Base-by-base conservation (phyloP, 768 basidiomycete species). In the Baorangia bicolor region DNA sequence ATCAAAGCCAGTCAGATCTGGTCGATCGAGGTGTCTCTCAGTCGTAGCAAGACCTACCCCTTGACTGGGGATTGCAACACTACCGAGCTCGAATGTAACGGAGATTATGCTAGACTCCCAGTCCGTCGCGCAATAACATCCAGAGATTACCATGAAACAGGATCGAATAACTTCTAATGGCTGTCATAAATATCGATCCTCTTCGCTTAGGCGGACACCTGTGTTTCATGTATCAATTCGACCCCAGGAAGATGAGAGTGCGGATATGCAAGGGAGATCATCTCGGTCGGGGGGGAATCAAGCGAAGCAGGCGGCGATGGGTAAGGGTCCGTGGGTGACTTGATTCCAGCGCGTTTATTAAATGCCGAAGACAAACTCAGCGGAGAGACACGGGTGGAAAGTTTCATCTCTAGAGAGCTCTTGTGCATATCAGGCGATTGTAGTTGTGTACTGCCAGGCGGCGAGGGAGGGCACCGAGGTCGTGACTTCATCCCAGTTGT, bases 291-390 rank as follows among this genome's bases (percentile, higher is more conserved):
- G 2, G 70, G 72, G 4, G 69, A 65, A 62, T 62, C 61, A 51
- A 64, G 55, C 44, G 66, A 63, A 20, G 70, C 73, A 48, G 80
- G 81, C 2, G 80, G 81, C 0, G 81, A 81, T 20, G 81, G 81
- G 64, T 82, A 83, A 16, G 77, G 71, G 33, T 74, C 74, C n/a
- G 63, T 63, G 8, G 75, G 74, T 41, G 70, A 70, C 34, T 53
- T 58, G 31, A 57, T 53, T 33, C 55, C 60, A 7, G 49, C 39
- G 27, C 70, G 66, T 55, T 73, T 66, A 25, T 57, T 60, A 21
- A 68, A 65, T 23, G 58, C 54, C 21, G 60, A 57, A 21, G 61
- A 55, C 37, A 60, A 30, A 27, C 57, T 59, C 20, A 62, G 50
- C 6, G 71, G 66, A 23, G 61, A 39, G 6, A 68, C 34, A 35